phyloP scores from a whole-genome alignment of 768 basidiomycete species.

The Candolleomyces eurysporus region DNA sequence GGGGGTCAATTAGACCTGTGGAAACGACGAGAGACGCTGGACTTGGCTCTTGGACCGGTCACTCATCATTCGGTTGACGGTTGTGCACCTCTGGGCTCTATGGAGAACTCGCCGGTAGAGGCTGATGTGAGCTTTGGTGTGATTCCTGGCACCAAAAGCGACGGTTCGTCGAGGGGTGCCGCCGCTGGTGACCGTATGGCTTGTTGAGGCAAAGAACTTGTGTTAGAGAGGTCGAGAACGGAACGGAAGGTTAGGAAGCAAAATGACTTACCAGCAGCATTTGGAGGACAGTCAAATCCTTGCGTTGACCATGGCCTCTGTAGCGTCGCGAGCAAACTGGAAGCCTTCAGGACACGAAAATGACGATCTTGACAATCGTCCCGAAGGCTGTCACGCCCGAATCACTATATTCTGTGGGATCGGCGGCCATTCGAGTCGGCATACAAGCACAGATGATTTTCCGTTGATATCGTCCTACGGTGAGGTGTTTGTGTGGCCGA shows the following conservation, averaged over 20 bases:
- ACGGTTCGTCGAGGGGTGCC: conserved; percentile 43
- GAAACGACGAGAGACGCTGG: conserved; percentile 21
- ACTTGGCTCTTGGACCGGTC: conserved; percentile 42
- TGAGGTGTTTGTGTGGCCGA: conserved; percentile 46
- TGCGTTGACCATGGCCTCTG: conserved; percentile 79
- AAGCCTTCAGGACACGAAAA: conserved; percentile 56
- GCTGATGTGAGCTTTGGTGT: conserved; percentile 62
- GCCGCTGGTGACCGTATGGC: conserved; percentile 34
- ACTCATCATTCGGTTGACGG: conserved; percentile 62
- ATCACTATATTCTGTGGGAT: not conserved
- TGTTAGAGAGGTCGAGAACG: not conserved
- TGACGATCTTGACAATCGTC: conserved; percentile 73
- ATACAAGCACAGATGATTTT: conserved; percentile 65
- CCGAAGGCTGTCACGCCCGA: conserved; percentile 26
- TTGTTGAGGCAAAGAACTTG: conserved; percentile 67
- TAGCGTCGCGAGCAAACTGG: conserved; percentile 64
- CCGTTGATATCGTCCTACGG: conserved; percentile 52
- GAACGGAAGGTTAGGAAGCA: not conserved
- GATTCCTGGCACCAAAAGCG: conserved; percentile 72
- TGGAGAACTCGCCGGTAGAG: conserved; percentile 59
- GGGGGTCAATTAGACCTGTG: conserved; percentile 19
- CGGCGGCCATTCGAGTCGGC: conserved; percentile 54
- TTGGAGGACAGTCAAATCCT: conserved; percentile 78
- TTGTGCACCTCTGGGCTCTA: conserved; percentile 48
- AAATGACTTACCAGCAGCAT: conserved; percentile 63